Conservation (phyloP, 768 basidiomycete genomes). For the Russula compacta region DNA sequence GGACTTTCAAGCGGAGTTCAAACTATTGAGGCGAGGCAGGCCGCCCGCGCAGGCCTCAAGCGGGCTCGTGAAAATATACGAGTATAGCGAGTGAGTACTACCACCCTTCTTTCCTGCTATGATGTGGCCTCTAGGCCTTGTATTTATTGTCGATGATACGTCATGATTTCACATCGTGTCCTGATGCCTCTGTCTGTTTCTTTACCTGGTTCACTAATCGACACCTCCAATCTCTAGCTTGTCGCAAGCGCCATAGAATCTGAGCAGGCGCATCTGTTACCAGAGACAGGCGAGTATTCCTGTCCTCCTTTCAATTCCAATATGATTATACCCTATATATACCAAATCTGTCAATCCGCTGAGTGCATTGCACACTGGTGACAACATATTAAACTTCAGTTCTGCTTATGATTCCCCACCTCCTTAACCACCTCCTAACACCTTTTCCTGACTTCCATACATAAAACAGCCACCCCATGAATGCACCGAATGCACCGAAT, state of each 20-base stretch:
- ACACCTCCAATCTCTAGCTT: neutral
- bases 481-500: conserved; percentile 97
- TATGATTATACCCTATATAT: conserved; percentile 30
- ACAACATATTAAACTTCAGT: conserved; percentile 21
- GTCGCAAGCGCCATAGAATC: neutral
- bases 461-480: conserved; percentile 42
- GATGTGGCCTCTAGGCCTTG: conserved; percentile 40
- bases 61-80: too few species aligned
- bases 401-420: conserved; percentile 19
- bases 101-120: conserved; percentile 22
- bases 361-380: conserved; percentile 29
- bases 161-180: conserved; percentile 43
- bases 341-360: conserved; percentile 49
- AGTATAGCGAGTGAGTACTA: conserved; percentile 11
- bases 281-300: conserved; percentile 2
- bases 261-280: conserved; percentile 2
- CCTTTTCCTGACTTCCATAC: neutral
- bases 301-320: neutral
- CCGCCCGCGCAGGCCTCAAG: too few species aligned
- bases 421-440: neutral
- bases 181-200: conserved; percentile 32
- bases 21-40: neutral
- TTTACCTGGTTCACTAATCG: neutral
- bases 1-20: conserved; percentile 16
- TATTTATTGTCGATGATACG: conserved; percentile 62